phyloP scores from a whole-genome alignment of 108 stramenopile genomes.

The Parietichytrium sp. region DNA sequence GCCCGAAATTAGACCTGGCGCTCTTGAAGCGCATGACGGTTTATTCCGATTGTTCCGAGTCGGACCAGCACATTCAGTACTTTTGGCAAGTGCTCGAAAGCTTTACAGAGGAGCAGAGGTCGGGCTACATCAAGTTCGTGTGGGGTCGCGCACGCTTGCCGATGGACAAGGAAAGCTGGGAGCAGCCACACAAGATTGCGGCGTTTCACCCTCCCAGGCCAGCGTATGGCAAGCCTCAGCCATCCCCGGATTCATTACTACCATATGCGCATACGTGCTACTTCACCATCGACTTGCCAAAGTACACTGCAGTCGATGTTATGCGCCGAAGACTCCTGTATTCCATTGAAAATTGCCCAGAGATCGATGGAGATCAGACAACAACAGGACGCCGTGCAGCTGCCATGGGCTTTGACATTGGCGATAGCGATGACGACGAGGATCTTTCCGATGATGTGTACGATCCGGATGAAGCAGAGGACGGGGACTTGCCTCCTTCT shows the following conservation, averaged over 20 bases:
- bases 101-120: constrained; percentile 57
- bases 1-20: constrained; percentile 56
- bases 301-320: constrained; percentile 57
- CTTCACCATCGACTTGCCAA: constrained; percentile 64
- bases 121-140: constrained; percentile 65
- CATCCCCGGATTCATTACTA: constrained; percentile 13
- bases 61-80: constrained; percentile 48
- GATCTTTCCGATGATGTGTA: constrained; percentile 25
- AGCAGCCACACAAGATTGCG: constrained; percentile 48
- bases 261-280: constrained; percentile 64
- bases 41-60: constrained; percentile 45
- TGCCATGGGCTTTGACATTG: constrained; percentile 4
- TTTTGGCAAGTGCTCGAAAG: constrained; percentile 65
- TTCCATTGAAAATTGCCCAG: neutral
- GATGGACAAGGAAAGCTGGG: constrained; percentile 47
- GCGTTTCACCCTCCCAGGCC: constrained; percentile 15
- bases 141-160: constrained; percentile 68
- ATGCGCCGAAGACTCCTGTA: constrained; percentile 60
- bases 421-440: constrained; percentile 29
- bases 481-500: neutral
- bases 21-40: constrained; percentile 57
- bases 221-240: constrained; percentile 30
- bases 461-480: constrained; percentile 19
- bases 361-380: constrained; percentile 32
- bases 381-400: neutral